Evolutionary conservation across 2,329 filamentous ascomycete species (phyloP), one percentile per base, ranked within the genome.

Genomic region (Alternaria alternata): DNA sequence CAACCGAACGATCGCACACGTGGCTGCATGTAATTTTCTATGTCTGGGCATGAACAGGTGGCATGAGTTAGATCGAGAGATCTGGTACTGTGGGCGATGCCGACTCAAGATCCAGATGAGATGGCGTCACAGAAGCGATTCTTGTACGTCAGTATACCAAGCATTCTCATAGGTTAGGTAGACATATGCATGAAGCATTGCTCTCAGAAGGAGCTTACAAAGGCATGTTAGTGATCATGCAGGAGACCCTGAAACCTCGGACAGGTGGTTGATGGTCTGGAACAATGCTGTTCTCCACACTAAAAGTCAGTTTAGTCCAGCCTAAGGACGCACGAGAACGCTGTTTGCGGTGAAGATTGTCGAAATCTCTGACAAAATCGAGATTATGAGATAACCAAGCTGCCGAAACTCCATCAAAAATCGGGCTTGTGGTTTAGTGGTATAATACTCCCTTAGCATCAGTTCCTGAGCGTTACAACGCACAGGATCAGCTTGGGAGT

Each of bases 371-470:
- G 20, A 20, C 20, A 20, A 20, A 20, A 20, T 20, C 20, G 20
- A 20, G 20, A 20, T 20, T 20, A 20, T 20, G 1, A 20, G 20
- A 20, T 20, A 4, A 6, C 14, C 0, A 7, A 5, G 1, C 1
- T 16, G 0, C 3, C 6, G 8, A 7, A n/a, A n/a, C 6, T 8
- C 6, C 32, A 36, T 36, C 32, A 36, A 36, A 24, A 16, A 4
- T 43, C 34, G 62, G 62, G 62, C 62, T 65, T 48, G 62, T 65
- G 62, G 62, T 63, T 65, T 65, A 65, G 62, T 65, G 62, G 62
- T 63, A 63, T 63, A 57, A 65, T 62, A 65, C 57, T 63, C 57
- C 60, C 62, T 65, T 63, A 65, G 48, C 54, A 55, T 36, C 26
- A 11, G 24, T 6, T 51, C 9, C 16, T 38, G 14, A n/a, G 16